A percentile compares a stretch with the other conserved stretches of the same genome.
Conservation (phyloP, 1,284 basidiomycete genomes). For the Irpex rosettiformis region DNA sequence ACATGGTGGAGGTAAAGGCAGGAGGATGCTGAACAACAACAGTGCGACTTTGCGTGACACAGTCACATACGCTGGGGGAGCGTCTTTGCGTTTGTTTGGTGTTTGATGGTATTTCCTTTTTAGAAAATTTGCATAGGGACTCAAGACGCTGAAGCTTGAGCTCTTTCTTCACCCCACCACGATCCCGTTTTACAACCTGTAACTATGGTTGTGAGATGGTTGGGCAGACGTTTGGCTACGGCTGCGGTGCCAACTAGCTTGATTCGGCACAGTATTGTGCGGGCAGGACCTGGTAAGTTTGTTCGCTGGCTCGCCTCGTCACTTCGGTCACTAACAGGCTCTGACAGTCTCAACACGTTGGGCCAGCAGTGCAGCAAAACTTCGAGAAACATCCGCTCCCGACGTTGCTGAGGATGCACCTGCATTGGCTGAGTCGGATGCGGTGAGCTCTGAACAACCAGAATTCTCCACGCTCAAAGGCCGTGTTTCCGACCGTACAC, state of each 20-base stretch:
- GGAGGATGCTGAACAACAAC: background rate
- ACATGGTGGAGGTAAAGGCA: conserved; percentile 32
- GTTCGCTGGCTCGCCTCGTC: background rate
- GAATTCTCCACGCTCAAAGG: conserved; percentile 42
- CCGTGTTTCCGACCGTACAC: conserved; percentile 41
- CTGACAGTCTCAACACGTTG: background rate
- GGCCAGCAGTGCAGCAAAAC: background rate
- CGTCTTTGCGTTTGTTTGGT: conserved; percentile 1
- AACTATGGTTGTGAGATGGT: conserved; percentile 12
- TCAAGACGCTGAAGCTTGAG: background rate
- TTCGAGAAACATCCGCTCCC: background rate
- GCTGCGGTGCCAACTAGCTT: conserved; percentile 12
- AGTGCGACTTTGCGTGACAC: background rate
- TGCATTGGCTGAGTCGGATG: background rate
- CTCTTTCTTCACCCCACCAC: background rate
- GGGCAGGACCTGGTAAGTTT: conserved; percentile 4
- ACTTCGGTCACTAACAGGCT: background rate
- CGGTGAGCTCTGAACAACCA: conserved; percentile 19
- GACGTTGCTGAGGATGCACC: background rate
- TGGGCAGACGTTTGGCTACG: conserved; percentile 12
- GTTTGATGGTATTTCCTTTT: conserved; percentile 1
- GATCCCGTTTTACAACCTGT: conserved; percentile 1
- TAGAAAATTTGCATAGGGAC: conserved; percentile 6
- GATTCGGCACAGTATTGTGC: conserved; percentile 16
- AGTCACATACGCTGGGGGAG: background rate